Evolutionary conservation across 192 early-diverging fungal genomes (phyloP).

Genomic region (Geranomyces variabilis): DNA sequence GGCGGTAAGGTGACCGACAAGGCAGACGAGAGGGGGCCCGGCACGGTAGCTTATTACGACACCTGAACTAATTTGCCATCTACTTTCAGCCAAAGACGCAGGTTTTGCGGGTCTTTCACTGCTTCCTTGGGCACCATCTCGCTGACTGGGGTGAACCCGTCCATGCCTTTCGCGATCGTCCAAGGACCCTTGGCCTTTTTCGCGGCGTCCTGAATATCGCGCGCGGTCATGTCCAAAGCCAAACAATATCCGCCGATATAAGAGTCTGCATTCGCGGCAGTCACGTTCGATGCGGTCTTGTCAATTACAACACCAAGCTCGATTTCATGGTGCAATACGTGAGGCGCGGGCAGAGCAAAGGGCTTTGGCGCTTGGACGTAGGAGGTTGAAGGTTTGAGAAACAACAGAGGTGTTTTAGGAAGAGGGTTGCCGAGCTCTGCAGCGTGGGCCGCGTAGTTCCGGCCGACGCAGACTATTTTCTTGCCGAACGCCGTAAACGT

Average conservation of each 20-base stretch:
- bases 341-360: neutral
- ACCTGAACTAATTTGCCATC: too few relatives aligned
- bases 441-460: conserved; percentile 88
- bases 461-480: conserved; percentile 92
- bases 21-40: too few relatives aligned
- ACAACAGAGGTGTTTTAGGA: conserved; percentile 86
- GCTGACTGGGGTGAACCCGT: conserved; percentile 91
- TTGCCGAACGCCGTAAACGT: conserved; percentile 55
- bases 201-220: conserved; percentile 83
- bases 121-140: conserved; percentile 74
- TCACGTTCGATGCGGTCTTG: conserved; percentile 74
- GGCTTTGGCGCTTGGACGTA: conserved; percentile 52
- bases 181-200: conserved; percentile 88
- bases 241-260: conserved; percentile 74
- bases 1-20: too few relatives aligned
- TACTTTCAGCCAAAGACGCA: conserved; percentile 75
- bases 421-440: conserved; percentile 93
- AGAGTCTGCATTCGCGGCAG: conserved; percentile 58
- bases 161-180: conserved; percentile 92
- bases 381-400: conserved; percentile 90
- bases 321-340: conserved; percentile 73
- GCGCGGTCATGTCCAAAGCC: conserved; percentile 90
- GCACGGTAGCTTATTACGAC: too few relatives aligned
- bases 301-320: conserved; percentile 94
- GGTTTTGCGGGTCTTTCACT: conserved; percentile 73